A percentile compares a stretch with the other conserved stretches of the same genome.
These are phyloP conservation scores for Pezizomycotina sp. DNA, from an alignment of 2,329 filamentous ascomycete genomes.

Conservation along the genomic window DNA sequence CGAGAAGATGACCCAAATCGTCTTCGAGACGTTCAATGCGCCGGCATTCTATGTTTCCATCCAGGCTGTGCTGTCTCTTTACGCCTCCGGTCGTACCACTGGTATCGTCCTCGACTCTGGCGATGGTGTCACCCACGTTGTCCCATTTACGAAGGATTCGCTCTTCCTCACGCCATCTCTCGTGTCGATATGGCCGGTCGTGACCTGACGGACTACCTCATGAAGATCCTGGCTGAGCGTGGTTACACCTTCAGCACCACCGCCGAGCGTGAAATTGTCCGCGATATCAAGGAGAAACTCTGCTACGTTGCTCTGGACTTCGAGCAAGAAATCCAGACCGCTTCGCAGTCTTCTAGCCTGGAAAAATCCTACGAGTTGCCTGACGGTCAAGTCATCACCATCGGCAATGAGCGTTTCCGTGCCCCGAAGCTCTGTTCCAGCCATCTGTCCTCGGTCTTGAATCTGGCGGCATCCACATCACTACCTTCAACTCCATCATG, in stretches of 20 bases:
- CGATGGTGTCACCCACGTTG: conserved; percentile 99
- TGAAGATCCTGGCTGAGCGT: conserved; percentile 99
- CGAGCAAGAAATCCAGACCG: conserved; percentile 99
- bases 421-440: conserved; percentile 98
- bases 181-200: conserved; percentile 99
- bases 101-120: conserved; percentile 99
- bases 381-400: conserved; percentile 98
- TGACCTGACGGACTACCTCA: conserved; percentile 99
- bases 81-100: conserved; percentile 99
- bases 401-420: conserved; percentile 99
- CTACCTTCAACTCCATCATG: conserved; percentile 99
- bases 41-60: conserved; percentile 99
- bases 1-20: conserved; percentile 99
- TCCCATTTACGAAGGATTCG: conserved; percentile 99
- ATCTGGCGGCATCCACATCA: conserved; percentile 97
- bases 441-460: conserved; percentile 96
- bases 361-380: conserved; percentile 99
- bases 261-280: conserved; percentile 99
- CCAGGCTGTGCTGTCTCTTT: conserved; percentile 96
- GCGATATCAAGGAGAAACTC: conserved; percentile 99
- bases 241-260: conserved; percentile 99
- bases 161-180: conserved; percentile 97
- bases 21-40: conserved; percentile 99
- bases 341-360: conserved; percentile 92
- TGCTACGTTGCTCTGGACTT: conserved; percentile 99